Evolutionary conservation across 192 early-diverging fungal species (phyloP).

Genomic region (Entomortierella beljakovae): DNA sequence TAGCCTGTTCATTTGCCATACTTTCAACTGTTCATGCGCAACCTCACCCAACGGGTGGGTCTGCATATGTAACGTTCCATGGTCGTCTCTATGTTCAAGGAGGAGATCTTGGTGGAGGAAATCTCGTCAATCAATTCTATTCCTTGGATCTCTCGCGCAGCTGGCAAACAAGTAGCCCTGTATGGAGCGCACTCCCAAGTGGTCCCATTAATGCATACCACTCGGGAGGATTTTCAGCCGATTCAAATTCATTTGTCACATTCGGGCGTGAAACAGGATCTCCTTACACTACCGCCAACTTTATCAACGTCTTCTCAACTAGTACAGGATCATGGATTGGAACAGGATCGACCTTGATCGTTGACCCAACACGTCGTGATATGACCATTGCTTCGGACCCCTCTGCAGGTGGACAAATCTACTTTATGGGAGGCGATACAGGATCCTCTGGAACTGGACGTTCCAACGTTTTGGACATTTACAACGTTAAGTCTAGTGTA

Average conservation of each 20-base stretch:
- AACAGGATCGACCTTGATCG: slow-evolving; percentile 23
- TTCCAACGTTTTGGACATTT: slow-evolving; percentile 19
- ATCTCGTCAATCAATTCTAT: slow-evolving; percentile 35
- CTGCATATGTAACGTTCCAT: slow-evolving; percentile 8
- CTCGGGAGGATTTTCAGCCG: slow-evolving; percentile 28
- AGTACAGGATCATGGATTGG: slow-evolving; percentile 30
- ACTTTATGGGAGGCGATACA: slow-evolving; percentile 27
- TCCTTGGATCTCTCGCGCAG: slow-evolving; percentile 20
- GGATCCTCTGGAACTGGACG: slow-evolving; percentile 22
- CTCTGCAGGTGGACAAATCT: slow-evolving; percentile 21
- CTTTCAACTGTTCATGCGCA: slow-evolving; percentile 4
- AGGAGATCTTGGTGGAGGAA: slow-evolving; percentile 21
- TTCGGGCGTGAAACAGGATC: slow-evolving; percentile 25
- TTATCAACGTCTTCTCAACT: slow-evolving; percentile 33
- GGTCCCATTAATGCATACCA: slow-evolving; percentile 35
- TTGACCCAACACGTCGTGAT: slow-evolving; percentile 24
- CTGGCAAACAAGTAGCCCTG: slow-evolving; percentile 23
- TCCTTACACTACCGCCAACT: slow-evolving; percentile 19
- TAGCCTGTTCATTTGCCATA: background rate
- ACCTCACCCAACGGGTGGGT: slow-evolving; percentile 12
- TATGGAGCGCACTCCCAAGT: slow-evolving; percentile 20
- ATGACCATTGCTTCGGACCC: slow-evolving; percentile 22
- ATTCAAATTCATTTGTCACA: slow-evolving; percentile 30
- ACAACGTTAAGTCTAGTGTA: slow-evolving; percentile 23
- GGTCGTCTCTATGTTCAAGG: slow-evolving; percentile 31